phyloP scores from a whole-genome alignment of 2,329 filamentous ascomycete genomes.

The Chalara sp. region DNA sequence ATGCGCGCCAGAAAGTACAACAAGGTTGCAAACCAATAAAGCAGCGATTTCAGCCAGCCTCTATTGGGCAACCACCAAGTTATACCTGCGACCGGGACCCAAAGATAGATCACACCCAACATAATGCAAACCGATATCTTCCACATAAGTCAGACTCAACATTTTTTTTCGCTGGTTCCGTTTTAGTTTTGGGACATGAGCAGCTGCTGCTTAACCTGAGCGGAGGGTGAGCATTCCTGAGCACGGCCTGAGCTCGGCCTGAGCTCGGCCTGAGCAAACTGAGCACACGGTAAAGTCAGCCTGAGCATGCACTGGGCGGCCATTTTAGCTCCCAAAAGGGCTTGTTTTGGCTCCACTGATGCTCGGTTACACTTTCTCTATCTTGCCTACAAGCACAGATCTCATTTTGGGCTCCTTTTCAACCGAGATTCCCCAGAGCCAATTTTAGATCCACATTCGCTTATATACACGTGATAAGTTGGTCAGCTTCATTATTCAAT shows the following conservation, averaged over 20 bases:
- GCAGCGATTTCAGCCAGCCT: too few species aligned
- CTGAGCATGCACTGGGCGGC: neutral
- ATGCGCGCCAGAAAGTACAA: too few species aligned
- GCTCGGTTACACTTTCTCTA: neutral
- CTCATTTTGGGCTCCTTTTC: neutral
- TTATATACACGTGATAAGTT: conserved; percentile 1
- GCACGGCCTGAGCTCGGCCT: too few species aligned
- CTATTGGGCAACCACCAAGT: too few species aligned
- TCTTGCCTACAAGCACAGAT: neutral
- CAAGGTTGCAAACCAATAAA: too few species aligned
- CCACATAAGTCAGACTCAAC: too few species aligned
- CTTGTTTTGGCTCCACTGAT: neutral
- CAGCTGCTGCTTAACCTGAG: neutral
- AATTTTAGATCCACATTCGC: conserved; percentile 3
- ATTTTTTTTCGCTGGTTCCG: neutral
- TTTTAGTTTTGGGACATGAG: neutral
- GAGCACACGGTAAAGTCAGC: neutral
- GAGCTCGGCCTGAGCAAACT: neutral
- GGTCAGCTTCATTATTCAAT: conserved; percentile 1
- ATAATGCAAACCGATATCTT: too few species aligned
- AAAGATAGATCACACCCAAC: too few species aligned
- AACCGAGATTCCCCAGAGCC: neutral
- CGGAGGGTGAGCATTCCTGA: neutral
- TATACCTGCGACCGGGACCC: too few species aligned
- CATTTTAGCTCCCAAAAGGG: neutral